phyloP scores from a whole-genome alignment of 257 asterid species.

The Plantago ovata region DNA sequence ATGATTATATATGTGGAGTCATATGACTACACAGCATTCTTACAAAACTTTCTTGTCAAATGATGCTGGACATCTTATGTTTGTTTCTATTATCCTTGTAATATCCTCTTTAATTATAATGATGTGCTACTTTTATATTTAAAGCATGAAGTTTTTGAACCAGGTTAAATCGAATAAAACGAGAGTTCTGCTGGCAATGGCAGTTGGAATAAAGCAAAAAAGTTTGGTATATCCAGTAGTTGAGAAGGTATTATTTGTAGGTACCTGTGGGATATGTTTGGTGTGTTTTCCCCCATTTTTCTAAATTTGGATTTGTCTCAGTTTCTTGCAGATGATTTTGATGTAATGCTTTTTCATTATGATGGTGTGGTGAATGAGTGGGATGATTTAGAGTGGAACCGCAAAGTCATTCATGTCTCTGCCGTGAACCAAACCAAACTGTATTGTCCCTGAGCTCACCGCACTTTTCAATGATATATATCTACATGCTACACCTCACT shows the following conservation, averaged over 20 bases:
- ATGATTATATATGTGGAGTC: no score
- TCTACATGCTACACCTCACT: constrained; percentile 19
- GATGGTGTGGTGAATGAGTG: constrained; percentile 75
- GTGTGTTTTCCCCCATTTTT: constrained; percentile 24
- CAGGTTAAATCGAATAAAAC: constrained; percentile 39
- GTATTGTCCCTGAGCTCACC: constrained; percentile 26
- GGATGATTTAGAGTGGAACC: constrained; percentile 59
- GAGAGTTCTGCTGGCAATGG: constrained; percentile 55
- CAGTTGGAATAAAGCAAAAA: constrained; percentile 81
- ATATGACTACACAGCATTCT: background rate
- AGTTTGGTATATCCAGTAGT: constrained; percentile 50
- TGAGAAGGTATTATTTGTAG: constrained; percentile 41
- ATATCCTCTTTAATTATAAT: background rate
- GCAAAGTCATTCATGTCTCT: constrained; percentile 60
- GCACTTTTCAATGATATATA: constrained; percentile 24
- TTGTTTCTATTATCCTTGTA: no score
- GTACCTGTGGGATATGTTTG: background rate
- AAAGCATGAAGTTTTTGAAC: constrained; percentile 14
- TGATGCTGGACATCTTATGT: no score
- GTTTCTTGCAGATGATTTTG: constrained; percentile 60
- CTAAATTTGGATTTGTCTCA: constrained; percentile 34
- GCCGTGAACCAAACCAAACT: constrained; percentile 81
- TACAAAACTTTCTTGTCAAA: background rate
- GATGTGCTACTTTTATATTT: constrained; percentile 12
- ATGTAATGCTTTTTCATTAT: constrained; percentile 84